phyloP scores from a whole-genome alignment of 768 basidiomycete species.

The Lactifluus volemus region DNA sequence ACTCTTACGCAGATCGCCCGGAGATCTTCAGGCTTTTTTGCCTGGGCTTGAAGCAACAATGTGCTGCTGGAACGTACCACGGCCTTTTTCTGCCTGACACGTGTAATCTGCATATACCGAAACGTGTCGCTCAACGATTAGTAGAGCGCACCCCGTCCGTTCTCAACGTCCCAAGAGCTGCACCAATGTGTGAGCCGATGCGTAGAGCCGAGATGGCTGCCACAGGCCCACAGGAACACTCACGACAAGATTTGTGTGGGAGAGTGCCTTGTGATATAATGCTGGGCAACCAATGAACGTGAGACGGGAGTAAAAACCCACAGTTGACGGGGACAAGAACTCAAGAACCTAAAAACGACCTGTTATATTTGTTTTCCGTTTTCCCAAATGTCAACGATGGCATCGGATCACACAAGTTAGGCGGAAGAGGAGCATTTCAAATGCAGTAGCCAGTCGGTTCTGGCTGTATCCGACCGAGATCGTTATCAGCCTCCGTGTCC shows the following conservation, averaged over 20 bases:
- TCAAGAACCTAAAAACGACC: constrained; percentile 34
- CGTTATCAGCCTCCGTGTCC: neutral
- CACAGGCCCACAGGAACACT: constrained; percentile 14
- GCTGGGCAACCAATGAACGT: neutral
- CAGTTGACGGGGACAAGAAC: constrained; percentile 1
- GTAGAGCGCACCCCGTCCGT: neutral
- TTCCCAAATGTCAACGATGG: no score
- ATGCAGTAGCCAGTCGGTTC: neutral
- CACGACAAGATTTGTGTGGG: constrained; percentile 64
- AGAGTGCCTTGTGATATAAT: constrained; percentile 78
- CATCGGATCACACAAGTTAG: no score
- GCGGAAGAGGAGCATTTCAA: neutral
- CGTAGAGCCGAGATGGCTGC: neutral
- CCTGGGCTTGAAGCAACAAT: constrained; percentile 70
- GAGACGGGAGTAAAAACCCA: neutral
- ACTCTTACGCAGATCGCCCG: constrained; percentile 69
- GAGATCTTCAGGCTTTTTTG: constrained; percentile 77
- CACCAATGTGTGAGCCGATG: constrained; percentile 14
- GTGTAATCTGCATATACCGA: neutral
- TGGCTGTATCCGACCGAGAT: neutral
- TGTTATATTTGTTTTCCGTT: neutral
- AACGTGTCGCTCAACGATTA: no score
- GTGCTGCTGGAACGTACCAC: constrained; percentile 73
- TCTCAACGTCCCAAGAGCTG: neutral
- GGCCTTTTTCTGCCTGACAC: constrained; percentile 83